These are phyloP conservation scores for Artemisia annua DNA, from an alignment of 129 eudicot genomes.

Conservation along the genomic window DNA sequence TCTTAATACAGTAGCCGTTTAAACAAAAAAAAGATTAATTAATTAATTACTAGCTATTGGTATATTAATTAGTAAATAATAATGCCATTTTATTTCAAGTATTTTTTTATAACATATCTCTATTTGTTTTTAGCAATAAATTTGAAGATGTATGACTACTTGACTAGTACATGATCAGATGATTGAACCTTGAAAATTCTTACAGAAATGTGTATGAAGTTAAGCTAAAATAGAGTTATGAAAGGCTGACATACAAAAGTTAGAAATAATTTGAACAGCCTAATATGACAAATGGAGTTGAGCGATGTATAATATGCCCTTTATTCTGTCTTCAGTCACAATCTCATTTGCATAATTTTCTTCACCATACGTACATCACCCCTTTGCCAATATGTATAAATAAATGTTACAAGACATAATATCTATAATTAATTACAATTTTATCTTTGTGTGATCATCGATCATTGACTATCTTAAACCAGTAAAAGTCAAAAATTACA, in stretches of 20 bases:
- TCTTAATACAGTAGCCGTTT: too few relatives aligned
- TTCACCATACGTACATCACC: slow-evolving; percentile 40
- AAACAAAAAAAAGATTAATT: too few relatives aligned
- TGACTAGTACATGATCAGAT: too few relatives aligned
- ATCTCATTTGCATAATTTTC: slow-evolving; percentile 31
- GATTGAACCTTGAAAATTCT: not conserved
- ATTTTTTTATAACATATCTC: too few relatives aligned
- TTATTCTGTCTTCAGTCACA: slow-evolving; percentile 22
- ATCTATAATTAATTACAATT: slow-evolving; percentile 27
- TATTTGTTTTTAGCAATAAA: too few relatives aligned
- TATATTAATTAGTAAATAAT: too few relatives aligned
- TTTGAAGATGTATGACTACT: too few relatives aligned
- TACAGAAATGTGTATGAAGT: not conserved
- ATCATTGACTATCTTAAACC: slow-evolving; percentile 21
- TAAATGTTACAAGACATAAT: slow-evolving; percentile 14
- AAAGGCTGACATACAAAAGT: not conserved
- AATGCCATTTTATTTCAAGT: too few relatives aligned
- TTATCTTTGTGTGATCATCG: slow-evolving; percentile 29
- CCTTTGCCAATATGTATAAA: slow-evolving; percentile 1
- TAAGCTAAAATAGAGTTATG: not conserved
- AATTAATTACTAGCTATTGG: too few relatives aligned
- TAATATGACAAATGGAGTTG: slow-evolving; percentile 24
- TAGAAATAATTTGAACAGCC: slow-evolving; percentile 8
- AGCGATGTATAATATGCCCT: not conserved
- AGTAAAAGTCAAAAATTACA: slow-evolving; percentile 21